Conservation (phyloP, 2,329 filamentous ascomycete genomes). For the Orbilia javanica region DNA sequence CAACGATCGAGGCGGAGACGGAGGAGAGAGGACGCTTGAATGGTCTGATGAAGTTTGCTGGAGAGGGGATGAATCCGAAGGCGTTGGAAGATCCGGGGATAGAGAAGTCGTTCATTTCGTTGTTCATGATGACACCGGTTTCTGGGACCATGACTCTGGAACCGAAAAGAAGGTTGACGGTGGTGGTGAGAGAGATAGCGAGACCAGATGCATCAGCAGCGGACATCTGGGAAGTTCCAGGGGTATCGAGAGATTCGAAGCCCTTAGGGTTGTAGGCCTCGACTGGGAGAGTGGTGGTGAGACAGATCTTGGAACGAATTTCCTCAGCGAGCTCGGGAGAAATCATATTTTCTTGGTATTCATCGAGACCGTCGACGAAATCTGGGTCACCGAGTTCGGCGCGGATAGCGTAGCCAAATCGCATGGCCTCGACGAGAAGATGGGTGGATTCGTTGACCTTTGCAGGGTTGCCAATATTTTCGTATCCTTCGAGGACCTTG, state of each 20-base stretch:
- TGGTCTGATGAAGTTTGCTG: slow-evolving; percentile 75
- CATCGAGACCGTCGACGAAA: slow-evolving; percentile 75
- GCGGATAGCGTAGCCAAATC: slow-evolving; percentile 86
- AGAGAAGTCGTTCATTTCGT: slow-evolving; percentile 76
- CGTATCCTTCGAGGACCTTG: slow-evolving; percentile 85
- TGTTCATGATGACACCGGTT: slow-evolving; percentile 78
- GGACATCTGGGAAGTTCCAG: slow-evolving; percentile 70
- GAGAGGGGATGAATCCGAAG: slow-evolving; percentile 75
- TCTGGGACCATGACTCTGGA: slow-evolving; percentile 75
- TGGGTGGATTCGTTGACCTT: slow-evolving; percentile 79
- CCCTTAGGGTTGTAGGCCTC: slow-evolving; percentile 78
- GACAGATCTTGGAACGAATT: slow-evolving; percentile 77
- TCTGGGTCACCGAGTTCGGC: slow-evolving; percentile 84
- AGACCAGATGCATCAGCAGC: slow-evolving; percentile 73
- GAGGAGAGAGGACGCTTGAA: slow-evolving; percentile 76
- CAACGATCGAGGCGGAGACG: slow-evolving; percentile 75
- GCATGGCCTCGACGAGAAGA: slow-evolving; percentile 86
- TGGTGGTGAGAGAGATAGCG: slow-evolving; percentile 75
- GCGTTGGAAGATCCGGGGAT: slow-evolving; percentile 75
- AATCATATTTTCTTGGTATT: slow-evolving; percentile 78
- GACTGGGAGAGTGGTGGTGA: slow-evolving; percentile 78
- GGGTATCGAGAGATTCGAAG: slow-evolving; percentile 75
- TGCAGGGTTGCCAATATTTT: slow-evolving; percentile 71
- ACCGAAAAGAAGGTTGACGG: slow-evolving; percentile 77
- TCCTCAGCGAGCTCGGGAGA: slow-evolving; percentile 71